Evolutionary conservation across 768 basidiomycete species (phyloP).

Genomic region (Pleurotus platypus): DNA sequence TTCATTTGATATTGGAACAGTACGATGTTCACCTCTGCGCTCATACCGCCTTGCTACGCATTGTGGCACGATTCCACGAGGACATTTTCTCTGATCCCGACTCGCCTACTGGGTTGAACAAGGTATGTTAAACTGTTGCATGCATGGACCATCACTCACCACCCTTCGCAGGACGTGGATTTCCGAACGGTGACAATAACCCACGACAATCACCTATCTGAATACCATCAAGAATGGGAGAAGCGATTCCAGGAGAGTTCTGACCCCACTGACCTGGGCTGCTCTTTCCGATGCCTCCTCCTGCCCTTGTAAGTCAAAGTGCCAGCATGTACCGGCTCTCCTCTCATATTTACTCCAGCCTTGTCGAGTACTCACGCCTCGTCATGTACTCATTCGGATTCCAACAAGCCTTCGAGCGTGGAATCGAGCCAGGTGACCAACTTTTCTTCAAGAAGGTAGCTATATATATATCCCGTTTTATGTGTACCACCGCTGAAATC

Average conservation of each 20-base stretch:
- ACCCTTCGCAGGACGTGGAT: conserved; percentile 48
- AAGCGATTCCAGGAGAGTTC: conserved; percentile 56
- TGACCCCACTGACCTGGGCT: conserved; percentile 54
- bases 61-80: conserved; percentile 73
- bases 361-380: conserved; percentile 72
- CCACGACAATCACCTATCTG: conserved; percentile 55
- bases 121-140: conserved; percentile 30
- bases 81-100: conserved; percentile 71
- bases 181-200: conserved; percentile 60
- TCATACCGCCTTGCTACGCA: conserved; percentile 65
- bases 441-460: conserved; percentile 67
- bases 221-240: conserved; percentile 67
- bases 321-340: too few relatives aligned
- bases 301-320: conserved; percentile 64
- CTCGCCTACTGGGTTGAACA: conserved; percentile 67
- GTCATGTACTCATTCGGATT: conserved; percentile 89
- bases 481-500: conserved; percentile 5
- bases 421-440: conserved; percentile 57
- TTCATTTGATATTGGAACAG: conserved; percentile 24
- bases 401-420: conserved; percentile 75
- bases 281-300: conserved; percentile 58
- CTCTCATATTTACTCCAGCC: conserved; percentile 32
- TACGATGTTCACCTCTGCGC: conserved; percentile 76
- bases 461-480: background rate
- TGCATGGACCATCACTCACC: background rate